Percentiles rank a stretch among this genome's conserved stretches.
Evolutionary conservation across 495 filamentous ascomycete genomes (phyloP).

Genomic region (Apiosordaria backusii): DNA sequence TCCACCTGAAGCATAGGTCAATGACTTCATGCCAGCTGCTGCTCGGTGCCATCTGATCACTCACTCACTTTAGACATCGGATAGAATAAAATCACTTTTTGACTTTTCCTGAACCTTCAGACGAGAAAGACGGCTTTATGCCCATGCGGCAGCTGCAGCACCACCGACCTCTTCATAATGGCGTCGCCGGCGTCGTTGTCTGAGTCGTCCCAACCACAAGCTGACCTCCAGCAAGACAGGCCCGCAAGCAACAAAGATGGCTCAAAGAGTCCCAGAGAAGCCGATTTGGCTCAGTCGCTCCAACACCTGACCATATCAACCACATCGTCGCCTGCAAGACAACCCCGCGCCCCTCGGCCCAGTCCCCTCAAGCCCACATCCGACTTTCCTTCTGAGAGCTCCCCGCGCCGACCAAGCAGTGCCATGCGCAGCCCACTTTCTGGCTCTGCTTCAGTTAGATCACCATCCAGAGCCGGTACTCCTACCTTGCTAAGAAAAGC

Average conservation of each 20-base stretch:
- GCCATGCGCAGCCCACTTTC: constrained; percentile 48
- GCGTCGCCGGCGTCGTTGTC: constrained; percentile 2
- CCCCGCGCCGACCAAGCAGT: constrained; percentile 28
- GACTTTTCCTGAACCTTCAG: not conserved
- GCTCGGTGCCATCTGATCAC: not conserved
- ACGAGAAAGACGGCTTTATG: not conserved
- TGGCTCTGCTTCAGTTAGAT: constrained; percentile 37
- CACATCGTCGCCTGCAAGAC: constrained; percentile 24
- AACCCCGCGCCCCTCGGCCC: constrained; percentile 26
- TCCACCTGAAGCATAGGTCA: constrained; percentile 4
- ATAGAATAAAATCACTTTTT: not conserved
- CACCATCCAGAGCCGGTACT: constrained; percentile 47
- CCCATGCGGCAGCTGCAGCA: not conserved
- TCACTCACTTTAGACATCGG: no score
- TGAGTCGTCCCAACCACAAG: not conserved
- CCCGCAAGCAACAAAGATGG: constrained; percentile 16
- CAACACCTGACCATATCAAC: constrained; percentile 40
- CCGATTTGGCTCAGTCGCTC: constrained; percentile 40
- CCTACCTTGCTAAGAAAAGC: constrained; percentile 49
- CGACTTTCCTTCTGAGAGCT: constrained; percentile 27
- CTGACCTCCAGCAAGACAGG: constrained; percentile 10
- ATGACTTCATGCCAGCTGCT: constrained; percentile 17
- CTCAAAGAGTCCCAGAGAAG: constrained; percentile 9
- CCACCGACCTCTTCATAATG: constrained; percentile 5
- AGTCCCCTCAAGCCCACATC: constrained; percentile 27